Base-by-base conservation (phyloP, 2,329 filamentous ascomycete genomes). In the Escovopsis sp. region DNA sequence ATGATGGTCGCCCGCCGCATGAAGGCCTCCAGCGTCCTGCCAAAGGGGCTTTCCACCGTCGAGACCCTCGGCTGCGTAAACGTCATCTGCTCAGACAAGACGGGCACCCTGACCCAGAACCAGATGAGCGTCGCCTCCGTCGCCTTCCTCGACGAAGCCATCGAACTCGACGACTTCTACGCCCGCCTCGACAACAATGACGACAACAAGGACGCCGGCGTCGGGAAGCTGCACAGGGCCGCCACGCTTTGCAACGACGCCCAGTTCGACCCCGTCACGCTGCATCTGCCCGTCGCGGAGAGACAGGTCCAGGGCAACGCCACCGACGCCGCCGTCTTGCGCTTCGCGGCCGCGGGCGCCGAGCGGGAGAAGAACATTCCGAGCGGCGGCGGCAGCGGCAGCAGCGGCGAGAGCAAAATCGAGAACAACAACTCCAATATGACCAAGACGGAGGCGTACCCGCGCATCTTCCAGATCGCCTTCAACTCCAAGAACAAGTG, bases 401-500 rank as follows among this genome's bases (percentile, higher is more conserved):
- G 45, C 0, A 49, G 38, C 2, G 56, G 56, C 2, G 47, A 42
- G 26, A 15, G 15, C 15, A 15, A 30, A 6, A 30, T 6, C 28
- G 10, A 30, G 6, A 30, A 30, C 28, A 30, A 30, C 28, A 30
- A 30, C 28, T 6, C 6, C 28, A 30, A 30, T 1, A 30, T 1
- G 6, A 30, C 6, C 28, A 45, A 51, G 36, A 46, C 44, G 9
- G 49, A 46, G 12, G 46, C 41, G 0, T 47, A 47, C 32, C 50
- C 51, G 6, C 49, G 61, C 1, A 48, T 61, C 4, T 65, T 64
- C 36, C 58, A 68, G 40, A 59, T 70, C 4, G 63, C 68, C 0
- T 70, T 70, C 57, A 70, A 70, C 53, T 69, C 65, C 12, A 69
- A 67, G 52, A 69, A 67, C 50, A 70, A 70, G 44, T 69, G 61